Evolutionary conservation across 768 basidiomycete species (phyloP), one percentile per base, ranked within the genome.

Genomic region (Leccinum incarnatum): DNA sequence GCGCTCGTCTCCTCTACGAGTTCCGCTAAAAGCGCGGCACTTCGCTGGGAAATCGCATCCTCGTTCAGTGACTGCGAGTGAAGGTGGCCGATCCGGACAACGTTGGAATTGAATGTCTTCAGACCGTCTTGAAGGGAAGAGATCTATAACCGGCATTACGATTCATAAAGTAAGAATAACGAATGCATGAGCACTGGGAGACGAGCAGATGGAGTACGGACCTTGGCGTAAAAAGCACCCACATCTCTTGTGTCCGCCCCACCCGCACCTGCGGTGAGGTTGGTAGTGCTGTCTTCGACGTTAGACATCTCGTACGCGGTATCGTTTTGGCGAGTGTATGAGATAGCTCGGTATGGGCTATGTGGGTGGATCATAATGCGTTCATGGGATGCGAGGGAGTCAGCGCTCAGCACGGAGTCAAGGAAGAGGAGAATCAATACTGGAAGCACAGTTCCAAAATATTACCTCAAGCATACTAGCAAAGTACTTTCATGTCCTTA

Each of bases 11-110:
- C 84, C 34, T 77, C 79, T 9, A 91, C 80, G 25, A 93, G 81
- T 12, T 83, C 84, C n/a, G 89, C 86, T 52, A 93, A 75, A 55
- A 88, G 80, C 0, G 80, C 77, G 3, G 78, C 79, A 63, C 83
- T 86, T 53, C 83, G 82, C 67, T 86, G 81, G 10, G 83, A 78
- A 34, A 82, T 80, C 29, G 73, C 77, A 61, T 91, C 89, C 68
- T 92, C 90, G 70, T 88, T 88, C 54, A 94, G 75, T n/a, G 87
- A 86, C 58, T 85, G 84, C 42, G 85, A 85, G 66, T 94, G 91
- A 25, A 88, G 75, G 55, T 90, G 87, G 27, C 83, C 76, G 66
- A 94, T 88, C 30, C 81, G 81, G 23, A 78, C 63, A 21, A 93
- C 79, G 72, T 90, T 91, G 61, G 81, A 77, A 58, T 86, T 89